Evolutionary conservation across 1,284 basidiomycete genomes (phyloP), one percentile per base, ranked within the genome.

Genomic region (Leccinum subspadiceum): DNA sequence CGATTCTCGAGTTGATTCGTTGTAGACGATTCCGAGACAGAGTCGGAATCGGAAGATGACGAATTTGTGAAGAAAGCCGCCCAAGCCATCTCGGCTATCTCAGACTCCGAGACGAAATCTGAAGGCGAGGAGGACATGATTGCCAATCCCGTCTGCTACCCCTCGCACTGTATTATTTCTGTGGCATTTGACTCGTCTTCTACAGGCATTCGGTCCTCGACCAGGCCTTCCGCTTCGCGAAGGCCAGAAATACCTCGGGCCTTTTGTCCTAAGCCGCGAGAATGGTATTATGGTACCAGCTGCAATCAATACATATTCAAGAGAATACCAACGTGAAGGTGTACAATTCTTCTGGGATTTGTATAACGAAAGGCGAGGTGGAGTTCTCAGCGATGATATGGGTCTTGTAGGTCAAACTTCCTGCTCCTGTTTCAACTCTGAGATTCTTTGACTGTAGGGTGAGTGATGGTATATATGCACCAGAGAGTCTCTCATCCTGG

Each of bases 381-480:
- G 87, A 0, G 70, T 94, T 15, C 79, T 95, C 1, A 93, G 92
- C 15, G 93, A 96, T 70, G 93, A 96, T 68, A 96, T 96, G 93
- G 93, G 92, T 58, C 75, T 93, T 60, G 90, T 90, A 69, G 70
- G 83, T 79, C 55, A 9, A 8, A 8, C 56, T 54, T 24, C 13
- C 24, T 52, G 1, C 44, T 20, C 44, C 13, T 51, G 1, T 29
- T 44, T 20, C 12, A 1, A 6, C 20, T 60, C 58, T 62, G 31
- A 70, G 9, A 17, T 52, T 8, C 4, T 33, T 58, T 37, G 20
- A 57, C 31, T 54, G 2, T 41, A 73, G 69, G 72, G 72, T 71
- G 58, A 57, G 67, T 58, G 29, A 3, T 51, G 13, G 15, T 13
- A 33, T 50, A 57, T 17, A 5, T 35, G 24, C 22, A 29, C 50